Conservation (phyloP, 2,329 filamentous ascomycete species). For the Thielaviopsis euricoi region DNA sequence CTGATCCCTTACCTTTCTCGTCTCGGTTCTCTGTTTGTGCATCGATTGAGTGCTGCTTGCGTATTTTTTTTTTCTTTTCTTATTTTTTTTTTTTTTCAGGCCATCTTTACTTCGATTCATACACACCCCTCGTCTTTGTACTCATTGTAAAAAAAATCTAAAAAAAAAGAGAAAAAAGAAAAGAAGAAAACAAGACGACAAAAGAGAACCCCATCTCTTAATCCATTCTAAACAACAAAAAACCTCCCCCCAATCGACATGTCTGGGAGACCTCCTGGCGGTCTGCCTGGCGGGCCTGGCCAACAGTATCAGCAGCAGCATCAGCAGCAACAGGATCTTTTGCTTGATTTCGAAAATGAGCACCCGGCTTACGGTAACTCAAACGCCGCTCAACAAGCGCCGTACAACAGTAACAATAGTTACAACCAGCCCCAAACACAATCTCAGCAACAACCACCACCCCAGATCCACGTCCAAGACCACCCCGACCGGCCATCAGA, state of each 20-base stretch:
- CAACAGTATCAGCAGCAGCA: conserved; percentile 21
- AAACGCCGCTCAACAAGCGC: conserved; percentile 48
- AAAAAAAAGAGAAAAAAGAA: not conserved
- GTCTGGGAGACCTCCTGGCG: conserved; percentile 38
- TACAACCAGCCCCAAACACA: not conserved
- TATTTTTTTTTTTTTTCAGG: conserved; percentile 1
- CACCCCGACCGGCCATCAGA: conserved; percentile 53
- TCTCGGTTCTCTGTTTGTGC: not conserved
- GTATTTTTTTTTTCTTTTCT: not conserved
- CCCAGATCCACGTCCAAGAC: conserved; percentile 14
- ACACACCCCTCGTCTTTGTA: conserved; percentile 14
- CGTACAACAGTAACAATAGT: conserved; percentile 37
- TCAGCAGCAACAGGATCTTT: conserved; percentile 37
- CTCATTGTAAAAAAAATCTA: not conserved
- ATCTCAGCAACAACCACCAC: conserved; percentile 3
- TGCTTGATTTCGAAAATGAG: conserved; percentile 59
- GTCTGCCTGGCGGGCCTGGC: conserved; percentile 31
- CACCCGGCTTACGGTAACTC: conserved; percentile 51
- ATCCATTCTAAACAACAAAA: not conserved
- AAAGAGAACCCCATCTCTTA: not conserved
- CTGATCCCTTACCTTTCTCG: not conserved
- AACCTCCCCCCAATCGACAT: conserved; percentile 37
- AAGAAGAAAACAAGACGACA: not conserved
- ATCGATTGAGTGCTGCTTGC: not conserved
- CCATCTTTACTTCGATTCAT: conserved; percentile 2